Base-by-base conservation (phyloP, 2,329 filamentous ascomycete genomes). In the Corniculantispora saksenae region DNA sequence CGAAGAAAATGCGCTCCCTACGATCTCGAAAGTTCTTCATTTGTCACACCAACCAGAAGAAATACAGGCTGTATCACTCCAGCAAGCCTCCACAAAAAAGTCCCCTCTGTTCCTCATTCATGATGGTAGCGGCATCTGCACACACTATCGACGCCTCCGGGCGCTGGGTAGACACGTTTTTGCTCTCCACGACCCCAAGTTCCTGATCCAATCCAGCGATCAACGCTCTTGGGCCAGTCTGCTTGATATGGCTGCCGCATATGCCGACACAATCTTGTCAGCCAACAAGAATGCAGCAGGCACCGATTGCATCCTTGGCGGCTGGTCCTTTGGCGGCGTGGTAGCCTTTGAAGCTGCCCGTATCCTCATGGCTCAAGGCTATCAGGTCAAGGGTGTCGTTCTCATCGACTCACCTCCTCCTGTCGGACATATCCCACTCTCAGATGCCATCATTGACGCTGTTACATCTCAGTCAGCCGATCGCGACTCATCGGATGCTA, bases 321-420 rank as follows among this genome's bases (percentile, higher is more conserved):
- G 84, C 63, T 86, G 83, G 83, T 86, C 82, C 12, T 83, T 82
- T 23, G 84, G 84, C 45, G 83, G 83, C 9, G 81, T 84, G 63
- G 79, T 81, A 64, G 82, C 83, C 21, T 85, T 79, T 67, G 79
- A 82, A 60, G 78, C 79, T 4, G 77, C 80, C 3, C 75, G 76
- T 17, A 75, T 79, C 40, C 72, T 83, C 4, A 74, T 76, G 29
- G 70, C 74, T 35, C 70, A 75, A 25, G 78, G 76, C 7, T 74
- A 78, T 56, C 70, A 68, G 29, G 77, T 81, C 17, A 73, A 76
- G 23, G 75, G 76, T 12, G 70, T 83, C 9, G 72, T 83, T 17
- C 74, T 83, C 17, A 74, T 83, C 21, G 81, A 83, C 68, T 78
- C 79, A 0, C 81, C 81, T 0, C 76, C 75, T 66, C 81, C 81